phyloP scores from a whole-genome alignment of 306 rosid genomes.

The Vicia faba region DNA sequence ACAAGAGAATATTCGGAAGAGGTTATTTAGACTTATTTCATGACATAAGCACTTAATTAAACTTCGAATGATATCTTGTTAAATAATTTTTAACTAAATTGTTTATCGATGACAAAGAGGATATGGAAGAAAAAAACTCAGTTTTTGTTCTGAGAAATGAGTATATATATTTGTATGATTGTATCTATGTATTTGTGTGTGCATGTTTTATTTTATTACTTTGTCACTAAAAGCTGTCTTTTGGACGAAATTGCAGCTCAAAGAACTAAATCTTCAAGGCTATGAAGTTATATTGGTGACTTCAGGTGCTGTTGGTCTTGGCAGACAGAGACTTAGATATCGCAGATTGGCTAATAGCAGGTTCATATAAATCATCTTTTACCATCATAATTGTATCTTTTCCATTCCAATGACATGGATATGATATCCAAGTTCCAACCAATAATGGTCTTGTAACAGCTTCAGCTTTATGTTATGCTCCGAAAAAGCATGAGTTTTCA shows the following conservation, averaged over 20 bases:
- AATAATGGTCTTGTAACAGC: constrained; percentile 18
- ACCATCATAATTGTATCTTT: not conserved
- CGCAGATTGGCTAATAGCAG: constrained; percentile 91
- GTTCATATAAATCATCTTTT: constrained; percentile 41
- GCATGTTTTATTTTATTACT: not conserved
- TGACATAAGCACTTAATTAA: not conserved
- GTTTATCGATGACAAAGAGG: not conserved
- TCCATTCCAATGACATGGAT: not conserved
- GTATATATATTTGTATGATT: too few relatives aligned
- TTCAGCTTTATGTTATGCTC: not conserved
- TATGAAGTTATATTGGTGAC: constrained; percentile 91
- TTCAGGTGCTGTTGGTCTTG: constrained; percentile 97
- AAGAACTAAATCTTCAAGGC: constrained; percentile 71
- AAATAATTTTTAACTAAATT: not conserved
- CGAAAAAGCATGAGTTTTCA: not conserved
- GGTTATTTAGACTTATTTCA: not conserved
- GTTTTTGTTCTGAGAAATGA: not conserved
- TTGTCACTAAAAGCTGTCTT: constrained; percentile 6
- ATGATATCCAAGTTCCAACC: constrained; percentile 7
- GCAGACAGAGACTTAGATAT: constrained; percentile 86
- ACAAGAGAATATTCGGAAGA: not conserved
- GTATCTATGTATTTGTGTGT: constrained; percentile 5
- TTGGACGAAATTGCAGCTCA: constrained; percentile 57
- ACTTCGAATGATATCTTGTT: not conserved
- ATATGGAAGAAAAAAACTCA: not conserved